phyloP scores from a whole-genome alignment of 345 rosid genomes.

The Reutealis trisperma region DNA sequence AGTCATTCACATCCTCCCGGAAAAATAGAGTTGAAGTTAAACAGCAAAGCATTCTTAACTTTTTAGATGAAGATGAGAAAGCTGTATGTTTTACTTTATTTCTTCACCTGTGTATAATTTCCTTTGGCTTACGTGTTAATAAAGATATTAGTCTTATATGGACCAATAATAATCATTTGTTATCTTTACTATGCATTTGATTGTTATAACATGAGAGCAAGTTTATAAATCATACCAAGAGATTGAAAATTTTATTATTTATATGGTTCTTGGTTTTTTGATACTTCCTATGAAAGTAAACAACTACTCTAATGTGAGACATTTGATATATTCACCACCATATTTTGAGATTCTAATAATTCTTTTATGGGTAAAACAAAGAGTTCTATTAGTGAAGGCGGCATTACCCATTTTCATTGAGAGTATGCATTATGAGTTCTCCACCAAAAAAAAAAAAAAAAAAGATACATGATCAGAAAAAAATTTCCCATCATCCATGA shows the following conservation, averaged over 20 bases:
- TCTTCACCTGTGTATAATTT: background rate
- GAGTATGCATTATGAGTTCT: background rate
- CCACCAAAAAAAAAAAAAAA: too few species aligned
- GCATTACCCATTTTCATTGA: background rate
- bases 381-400: background rate
- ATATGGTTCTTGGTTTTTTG: background rate
- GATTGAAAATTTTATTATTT: background rate
- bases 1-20: slow-evolving; percentile 84
- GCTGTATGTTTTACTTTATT: slow-evolving; percentile 48
- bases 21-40: slow-evolving; percentile 89
- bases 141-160: background rate
- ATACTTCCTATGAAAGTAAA: background rate
- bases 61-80: slow-evolving; percentile 91
- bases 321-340: background rate
- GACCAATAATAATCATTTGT: background rate
- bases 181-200: background rate
- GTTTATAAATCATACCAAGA: background rate
- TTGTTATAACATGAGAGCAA: background rate
- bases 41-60: slow-evolving; percentile 78
- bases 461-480: background rate
- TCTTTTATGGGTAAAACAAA: background rate
- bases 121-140: background rate
- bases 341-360: background rate
- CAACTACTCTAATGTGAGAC: background rate
- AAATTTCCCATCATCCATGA: too few species aligned